Percentiles rank a stretch among this genome's conserved stretches.
Evolutionary conservation across 2,329 filamentous ascomycete genomes (phyloP).

Genomic region (Cucurbitaria berberidis): DNA sequence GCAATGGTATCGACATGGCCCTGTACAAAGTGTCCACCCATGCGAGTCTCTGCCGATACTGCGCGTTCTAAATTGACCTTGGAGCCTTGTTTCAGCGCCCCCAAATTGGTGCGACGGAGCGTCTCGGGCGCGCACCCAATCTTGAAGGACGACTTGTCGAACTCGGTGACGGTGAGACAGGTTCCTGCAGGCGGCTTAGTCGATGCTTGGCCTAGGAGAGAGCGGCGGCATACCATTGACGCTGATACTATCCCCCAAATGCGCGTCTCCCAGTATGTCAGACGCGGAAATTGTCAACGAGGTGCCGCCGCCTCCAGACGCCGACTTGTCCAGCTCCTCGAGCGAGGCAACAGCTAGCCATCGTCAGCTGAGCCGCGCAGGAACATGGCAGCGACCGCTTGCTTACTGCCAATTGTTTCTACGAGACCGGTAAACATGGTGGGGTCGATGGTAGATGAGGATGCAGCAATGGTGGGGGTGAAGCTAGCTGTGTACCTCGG

Average conservation of each 20-base stretch:
- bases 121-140: constrained; percentile 96
- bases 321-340: constrained; percentile 76
- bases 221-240: constrained; percentile 71
- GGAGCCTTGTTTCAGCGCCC: constrained; percentile 68
- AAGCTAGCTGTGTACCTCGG: constrained; percentile 26
- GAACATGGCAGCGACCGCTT: background rate
- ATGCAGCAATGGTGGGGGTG: constrained; percentile 27
- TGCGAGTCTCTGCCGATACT: constrained; percentile 86
- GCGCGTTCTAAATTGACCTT: constrained; percentile 93
- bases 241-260: constrained; percentile 90
- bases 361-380: constrained; percentile 36
- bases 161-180: constrained; percentile 88
- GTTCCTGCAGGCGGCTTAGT: constrained; percentile 59
- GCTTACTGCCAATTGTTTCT: constrained; percentile 78
- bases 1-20: constrained; percentile 95
- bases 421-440: constrained; percentile 85
- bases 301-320: constrained; percentile 76
- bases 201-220: background rate
- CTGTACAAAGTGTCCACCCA: constrained; percentile 98
- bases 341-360: constrained; percentile 79
- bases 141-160: constrained; percentile 72
- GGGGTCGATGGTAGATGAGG: constrained; percentile 9
- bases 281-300: constrained; percentile 82
- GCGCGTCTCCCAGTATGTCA: constrained; percentile 81
- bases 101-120: constrained; percentile 93